Conservation (phyloP, 257 asterid genomes). For the Nicotiana attenuata region DNA sequence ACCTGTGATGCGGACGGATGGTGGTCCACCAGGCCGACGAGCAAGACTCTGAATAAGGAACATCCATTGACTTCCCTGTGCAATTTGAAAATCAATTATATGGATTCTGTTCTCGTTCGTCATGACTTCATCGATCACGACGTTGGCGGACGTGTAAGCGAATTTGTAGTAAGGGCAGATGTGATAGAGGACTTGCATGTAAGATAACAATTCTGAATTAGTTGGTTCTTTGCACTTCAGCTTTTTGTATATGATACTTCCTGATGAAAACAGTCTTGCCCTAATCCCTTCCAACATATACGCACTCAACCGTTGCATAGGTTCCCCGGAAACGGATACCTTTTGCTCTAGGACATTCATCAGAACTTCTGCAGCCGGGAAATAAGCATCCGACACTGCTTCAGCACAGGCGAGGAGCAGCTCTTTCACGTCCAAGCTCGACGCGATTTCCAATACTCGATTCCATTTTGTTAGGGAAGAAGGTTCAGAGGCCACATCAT, state of each 20-base stretch:
- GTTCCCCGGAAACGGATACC: slow-evolving; percentile 92
- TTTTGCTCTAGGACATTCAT: slow-evolving; percentile 59
- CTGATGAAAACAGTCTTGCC: slow-evolving; percentile 72
- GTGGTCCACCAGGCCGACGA: slow-evolving; percentile 50
- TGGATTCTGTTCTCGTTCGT: slow-evolving; percentile 63
- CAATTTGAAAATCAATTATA: slow-evolving; percentile 80
- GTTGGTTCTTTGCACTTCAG: slow-evolving; percentile 85
- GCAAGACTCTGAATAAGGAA: slow-evolving; percentile 46
- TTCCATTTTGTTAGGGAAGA: slow-evolving; percentile 44
- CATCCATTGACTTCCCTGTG: slow-evolving; percentile 96
- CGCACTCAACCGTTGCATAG: slow-evolving; percentile 76
- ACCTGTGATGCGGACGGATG: slow-evolving; percentile 44
- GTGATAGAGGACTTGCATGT: slow-evolving; percentile 70
- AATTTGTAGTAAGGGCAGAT: slow-evolving; percentile 84
- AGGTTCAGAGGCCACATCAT: slow-evolving; percentile 33
- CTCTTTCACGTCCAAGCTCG: slow-evolving; percentile 62
- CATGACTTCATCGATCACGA: slow-evolving; percentile 69
- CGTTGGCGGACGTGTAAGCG: slow-evolving; percentile 78
- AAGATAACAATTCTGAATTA: slow-evolving; percentile 75
- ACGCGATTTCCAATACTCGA: slow-evolving; percentile 65
- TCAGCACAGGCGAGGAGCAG: slow-evolving; percentile 72
- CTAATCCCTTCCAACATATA: slow-evolving; percentile 91
- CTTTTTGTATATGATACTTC: slow-evolving; percentile 84
- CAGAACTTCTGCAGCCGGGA: slow-evolving; percentile 57
- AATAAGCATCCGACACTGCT: slow-evolving; percentile 55